A percentile compares a stretch with the other conserved stretches of the same genome.
Evolutionary conservation across 495 filamentous ascomycete species (phyloP).

Genomic region (Tuber magnatum): DNA sequence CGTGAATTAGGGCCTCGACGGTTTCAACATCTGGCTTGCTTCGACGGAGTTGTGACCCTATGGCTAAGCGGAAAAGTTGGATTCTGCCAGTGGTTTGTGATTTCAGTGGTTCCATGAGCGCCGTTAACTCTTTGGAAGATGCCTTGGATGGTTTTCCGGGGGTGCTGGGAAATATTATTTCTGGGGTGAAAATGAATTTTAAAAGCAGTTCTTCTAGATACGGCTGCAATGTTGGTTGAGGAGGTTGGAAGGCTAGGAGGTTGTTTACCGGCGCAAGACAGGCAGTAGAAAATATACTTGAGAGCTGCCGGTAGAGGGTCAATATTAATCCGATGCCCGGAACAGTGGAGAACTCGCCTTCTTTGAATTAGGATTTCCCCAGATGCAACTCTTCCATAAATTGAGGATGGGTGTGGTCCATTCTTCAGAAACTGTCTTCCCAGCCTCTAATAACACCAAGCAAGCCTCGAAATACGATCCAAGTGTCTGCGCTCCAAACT

Average conservation of each 20-base stretch:
- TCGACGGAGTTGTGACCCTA: slow-evolving; percentile 19
- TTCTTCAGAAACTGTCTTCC: slow-evolving; percentile 3
- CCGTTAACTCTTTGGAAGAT: slow-evolving; percentile 24
- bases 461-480: slow-evolving; percentile 34
- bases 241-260: slow-evolving; percentile 9
- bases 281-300: slow-evolving; percentile 25
- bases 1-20: slow-evolving; percentile 27
- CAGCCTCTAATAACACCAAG: slow-evolving; percentile 15
- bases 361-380: slow-evolving; percentile 36
- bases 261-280: slow-evolving; percentile 20
- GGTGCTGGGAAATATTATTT: slow-evolving; percentile 14
- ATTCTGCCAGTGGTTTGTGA: slow-evolving; percentile 5
- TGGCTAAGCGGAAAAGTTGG: slow-evolving; percentile 29
- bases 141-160: slow-evolving; percentile 13
- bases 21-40: slow-evolving; percentile 17
- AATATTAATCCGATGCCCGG: background rate
- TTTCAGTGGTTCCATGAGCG: slow-evolving; percentile 24
- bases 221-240: slow-evolving; percentile 7
- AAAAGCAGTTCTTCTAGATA: slow-evolving; percentile 24
- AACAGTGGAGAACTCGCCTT: slow-evolving; percentile 20
- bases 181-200: slow-evolving; percentile 32
- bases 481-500: slow-evolving; percentile 26
- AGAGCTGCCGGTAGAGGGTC: slow-evolving; percentile 14
- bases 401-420: slow-evolving; percentile 25
- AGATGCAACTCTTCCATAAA: slow-evolving; percentile 36